phyloP scores from a whole-genome alignment of 2,329 filamentous ascomycete genomes.

The Ophiocordyceps robertsii region DNA sequence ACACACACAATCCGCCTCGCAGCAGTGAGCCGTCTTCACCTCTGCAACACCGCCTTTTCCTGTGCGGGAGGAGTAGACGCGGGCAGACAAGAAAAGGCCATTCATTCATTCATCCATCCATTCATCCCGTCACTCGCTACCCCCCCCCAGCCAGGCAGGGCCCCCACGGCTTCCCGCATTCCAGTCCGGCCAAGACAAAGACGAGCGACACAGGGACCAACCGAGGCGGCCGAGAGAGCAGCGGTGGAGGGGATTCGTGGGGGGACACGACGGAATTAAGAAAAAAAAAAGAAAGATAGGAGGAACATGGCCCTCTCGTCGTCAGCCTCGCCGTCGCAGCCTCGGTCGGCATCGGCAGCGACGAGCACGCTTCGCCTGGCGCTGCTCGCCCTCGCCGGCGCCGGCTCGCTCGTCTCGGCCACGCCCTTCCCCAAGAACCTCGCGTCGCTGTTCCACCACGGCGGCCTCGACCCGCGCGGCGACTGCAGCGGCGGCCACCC shows the following conservation, averaged over 20 bases:
- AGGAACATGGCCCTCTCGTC: no score
- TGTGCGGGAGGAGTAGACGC: no score
- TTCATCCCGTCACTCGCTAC: no score
- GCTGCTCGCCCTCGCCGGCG: constrained; percentile 5
- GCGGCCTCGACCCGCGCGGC: constrained; percentile 35
- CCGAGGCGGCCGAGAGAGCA: not conserved
- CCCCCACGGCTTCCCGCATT: not conserved
- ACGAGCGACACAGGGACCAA: not conserved
- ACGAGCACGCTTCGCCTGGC: not conserved
- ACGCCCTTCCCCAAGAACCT: constrained; percentile 36
- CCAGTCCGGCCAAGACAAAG: not conserved
- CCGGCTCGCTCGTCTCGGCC: constrained; percentile 19
- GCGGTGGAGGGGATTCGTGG: not conserved
- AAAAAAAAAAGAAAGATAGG: not conserved
- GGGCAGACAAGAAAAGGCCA: no score
- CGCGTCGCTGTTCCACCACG: constrained; percentile 26
- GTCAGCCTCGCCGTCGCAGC: not conserved
- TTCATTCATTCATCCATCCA: no score
- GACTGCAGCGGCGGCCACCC: constrained; percentile 32
- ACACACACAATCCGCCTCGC: not conserved
- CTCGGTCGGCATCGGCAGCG: not conserved
- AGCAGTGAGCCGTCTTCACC: no score
- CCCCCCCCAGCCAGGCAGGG: no score
- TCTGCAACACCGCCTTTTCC: no score
- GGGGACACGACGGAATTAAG: not conserved